A percentile compares a stretch with the other conserved stretches of the same genome.
These are phyloP conservation scores for Stachybotrys echinatus DNA, from an alignment of 2,329 filamentous ascomycete genomes.

Conservation along the genomic window DNA sequence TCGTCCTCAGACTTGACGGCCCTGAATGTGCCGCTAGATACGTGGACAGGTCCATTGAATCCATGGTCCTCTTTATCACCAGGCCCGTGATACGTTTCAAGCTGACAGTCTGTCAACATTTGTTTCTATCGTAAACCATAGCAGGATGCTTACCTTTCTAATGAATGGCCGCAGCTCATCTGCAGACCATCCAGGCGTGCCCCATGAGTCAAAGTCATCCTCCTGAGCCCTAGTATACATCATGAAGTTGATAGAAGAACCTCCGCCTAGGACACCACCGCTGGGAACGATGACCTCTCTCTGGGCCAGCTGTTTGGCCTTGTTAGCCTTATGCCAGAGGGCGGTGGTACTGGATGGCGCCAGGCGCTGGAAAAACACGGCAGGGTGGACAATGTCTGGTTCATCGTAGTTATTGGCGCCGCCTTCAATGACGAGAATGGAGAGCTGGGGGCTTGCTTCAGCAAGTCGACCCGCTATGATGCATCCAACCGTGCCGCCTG, in stretches of 20 bases:
- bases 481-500: constrained; percentile 19
- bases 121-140: not conserved
- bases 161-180: constrained; percentile 18
- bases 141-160: constrained; percentile 14
- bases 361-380: constrained; percentile 13
- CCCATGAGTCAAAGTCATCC: constrained; percentile 19
- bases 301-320: constrained; percentile 13
- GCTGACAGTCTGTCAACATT: not conserved
- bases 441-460: constrained; percentile 16
- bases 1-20: constrained; percentile 33
- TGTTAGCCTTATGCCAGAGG: constrained; percentile 16
- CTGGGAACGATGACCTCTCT: constrained; percentile 15
- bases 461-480: constrained; percentile 19
- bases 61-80: constrained; percentile 38
- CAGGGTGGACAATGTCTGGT: constrained; percentile 15
- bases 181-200: constrained; percentile 17
- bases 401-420: constrained; percentile 19
- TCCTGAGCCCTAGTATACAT: constrained; percentile 22
- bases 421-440: constrained; percentile 19
- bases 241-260: constrained; percentile 26
- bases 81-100: constrained; percentile 48
- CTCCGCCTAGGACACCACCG: constrained; percentile 22
- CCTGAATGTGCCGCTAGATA: constrained; percentile 42
- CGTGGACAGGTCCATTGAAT: constrained; percentile 43
- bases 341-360: constrained; percentile 12